Conservation (phyloP, 139 green algal genomes). For the Auxenochlorella pyrenoidosa region DNA sequence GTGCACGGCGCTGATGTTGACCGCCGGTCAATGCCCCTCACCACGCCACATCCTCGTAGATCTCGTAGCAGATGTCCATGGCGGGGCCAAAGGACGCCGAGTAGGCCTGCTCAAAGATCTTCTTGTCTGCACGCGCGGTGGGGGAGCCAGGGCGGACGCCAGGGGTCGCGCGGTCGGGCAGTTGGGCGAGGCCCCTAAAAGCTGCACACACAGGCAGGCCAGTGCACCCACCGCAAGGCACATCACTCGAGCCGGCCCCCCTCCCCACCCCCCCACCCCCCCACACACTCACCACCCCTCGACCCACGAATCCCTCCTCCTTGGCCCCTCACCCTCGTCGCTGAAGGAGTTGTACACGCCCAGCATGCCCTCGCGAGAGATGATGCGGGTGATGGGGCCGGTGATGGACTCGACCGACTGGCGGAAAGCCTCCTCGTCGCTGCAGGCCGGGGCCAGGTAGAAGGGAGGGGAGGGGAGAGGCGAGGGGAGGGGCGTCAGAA, state of each 20-base stretch:
- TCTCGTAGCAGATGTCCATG: conserved; percentile 97
- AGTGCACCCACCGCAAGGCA: too few species aligned
- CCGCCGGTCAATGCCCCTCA: too few species aligned
- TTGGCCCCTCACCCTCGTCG: conserved; percentile 40
- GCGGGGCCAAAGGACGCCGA: conserved; percentile 86
- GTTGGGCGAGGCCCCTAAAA: too few species aligned
- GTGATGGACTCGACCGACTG: conserved; percentile 98
- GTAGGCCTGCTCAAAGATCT: conserved; percentile 91
- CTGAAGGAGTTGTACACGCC: conserved; percentile 91
- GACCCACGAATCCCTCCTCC: too few species aligned
- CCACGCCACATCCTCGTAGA: conserved; percentile 34
- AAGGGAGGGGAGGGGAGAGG: neutral
- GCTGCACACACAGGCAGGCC: too few species aligned
- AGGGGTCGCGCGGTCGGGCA: neutral
- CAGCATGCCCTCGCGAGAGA: conserved; percentile 96
- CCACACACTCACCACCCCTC: neutral
- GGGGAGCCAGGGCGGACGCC: neutral
- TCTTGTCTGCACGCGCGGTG: conserved; percentile 78
- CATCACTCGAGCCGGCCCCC: too few species aligned
- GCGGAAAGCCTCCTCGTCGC: conserved; percentile 96
- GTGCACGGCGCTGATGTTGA: too few species aligned
- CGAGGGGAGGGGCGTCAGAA: neutral
- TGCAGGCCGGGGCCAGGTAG: conserved; percentile 25
- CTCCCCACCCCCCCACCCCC: neutral
- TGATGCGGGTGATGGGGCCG: conserved; percentile 93